phyloP scores from a whole-genome alignment of 225 moss, liverwort and hornwort genomes.

The Bryoerythrophyllum caledonicum region DNA sequence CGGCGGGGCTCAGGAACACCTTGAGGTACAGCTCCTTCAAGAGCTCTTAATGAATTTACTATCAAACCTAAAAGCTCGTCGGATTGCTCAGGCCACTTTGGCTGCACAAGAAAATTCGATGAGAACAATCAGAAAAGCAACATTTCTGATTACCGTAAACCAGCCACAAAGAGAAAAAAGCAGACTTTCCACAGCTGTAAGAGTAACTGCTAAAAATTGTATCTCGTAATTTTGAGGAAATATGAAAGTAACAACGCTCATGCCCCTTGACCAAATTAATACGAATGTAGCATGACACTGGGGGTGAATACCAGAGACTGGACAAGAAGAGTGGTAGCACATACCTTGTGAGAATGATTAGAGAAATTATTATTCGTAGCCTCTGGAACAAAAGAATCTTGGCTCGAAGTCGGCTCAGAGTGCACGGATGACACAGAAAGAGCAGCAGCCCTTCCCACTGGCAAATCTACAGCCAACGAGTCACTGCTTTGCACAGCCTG shows the following conservation, averaged over 20 bases:
- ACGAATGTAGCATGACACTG: background rate
- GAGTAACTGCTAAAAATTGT: background rate
- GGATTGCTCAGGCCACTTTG: constrained; percentile 99
- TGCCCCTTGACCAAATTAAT: background rate
- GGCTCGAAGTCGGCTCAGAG: constrained; percentile 67
- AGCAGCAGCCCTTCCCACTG: constrained; percentile 99
- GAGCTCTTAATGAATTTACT: constrained; percentile 96
- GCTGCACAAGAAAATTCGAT: constrained; percentile 50
- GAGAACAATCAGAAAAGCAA: background rate
- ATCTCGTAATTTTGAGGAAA: background rate
- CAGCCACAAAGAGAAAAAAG: background rate
- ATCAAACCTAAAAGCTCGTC: constrained; percentile 97
- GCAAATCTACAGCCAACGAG: constrained; percentile 88
- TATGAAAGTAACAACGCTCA: background rate
- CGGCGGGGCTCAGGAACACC: constrained; percentile 96
- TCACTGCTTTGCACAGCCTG: constrained; percentile 99
- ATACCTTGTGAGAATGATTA: constrained; percentile 86
- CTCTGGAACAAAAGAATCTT: constrained; percentile 69
- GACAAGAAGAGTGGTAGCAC: constrained; percentile 7
- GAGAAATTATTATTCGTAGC: constrained; percentile 43
- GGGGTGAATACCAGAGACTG: constrained; percentile 9
- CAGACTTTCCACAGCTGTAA: background rate
- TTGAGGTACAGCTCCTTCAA: constrained; percentile 98
- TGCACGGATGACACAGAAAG: constrained; percentile 79
- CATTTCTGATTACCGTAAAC: background rate